Base-by-base conservation (phyloP, 2,329 filamentous ascomycete species). In the Cercospora beticola region DNA sequence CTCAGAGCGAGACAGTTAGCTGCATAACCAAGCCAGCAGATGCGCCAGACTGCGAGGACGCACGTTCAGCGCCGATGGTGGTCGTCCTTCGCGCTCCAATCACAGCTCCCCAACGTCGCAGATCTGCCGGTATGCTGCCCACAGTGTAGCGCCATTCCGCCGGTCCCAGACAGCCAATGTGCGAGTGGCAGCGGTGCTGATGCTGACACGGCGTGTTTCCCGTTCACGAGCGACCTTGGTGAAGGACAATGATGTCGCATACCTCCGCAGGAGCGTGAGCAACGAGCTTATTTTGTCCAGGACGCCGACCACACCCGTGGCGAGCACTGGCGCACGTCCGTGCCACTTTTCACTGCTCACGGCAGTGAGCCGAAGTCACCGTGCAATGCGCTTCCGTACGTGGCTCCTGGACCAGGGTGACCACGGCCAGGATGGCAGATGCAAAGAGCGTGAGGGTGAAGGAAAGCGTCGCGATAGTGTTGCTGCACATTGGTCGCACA, bases 1-100 rank as follows among this genome's bases (percentile, higher is more conserved):
- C 61, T 60, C 54, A 62, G 57, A 65, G 67, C 67, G 62, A 62
- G 64, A 68, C 52, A 66, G 64, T 68, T 70, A 70, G 68, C 68
- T 68, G 68, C 68, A 70, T 63, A 68, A 57, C 62, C 66, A 69
- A 58, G 62, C 62, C 49, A 56, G 46, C 28, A 64, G 62, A 64
- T 57, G 52, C 62, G 64, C 64, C 68, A 69, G 66, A 68, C 58
- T 52, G 66, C 62, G 54, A 65, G 59, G 57, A 62, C 62, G 67
- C 67, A 68, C 62, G 67, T 58, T 62, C 58, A 62, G 56, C 62
- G 62, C 58, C 62, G 66, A 65, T 49, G 58, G 59, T 57, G 54
- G 26, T 58, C 23, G 36, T 60, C 30, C 54, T 65, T 65, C 59
- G 67, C 64, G 63, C 63, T 61, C 66, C 66, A 68, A 68, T 68